Evolutionary conservation across 192 early-diverging fungal genomes (phyloP), one percentile per base, ranked within the genome.

Genomic region (Umbelopsis sp.): DNA sequence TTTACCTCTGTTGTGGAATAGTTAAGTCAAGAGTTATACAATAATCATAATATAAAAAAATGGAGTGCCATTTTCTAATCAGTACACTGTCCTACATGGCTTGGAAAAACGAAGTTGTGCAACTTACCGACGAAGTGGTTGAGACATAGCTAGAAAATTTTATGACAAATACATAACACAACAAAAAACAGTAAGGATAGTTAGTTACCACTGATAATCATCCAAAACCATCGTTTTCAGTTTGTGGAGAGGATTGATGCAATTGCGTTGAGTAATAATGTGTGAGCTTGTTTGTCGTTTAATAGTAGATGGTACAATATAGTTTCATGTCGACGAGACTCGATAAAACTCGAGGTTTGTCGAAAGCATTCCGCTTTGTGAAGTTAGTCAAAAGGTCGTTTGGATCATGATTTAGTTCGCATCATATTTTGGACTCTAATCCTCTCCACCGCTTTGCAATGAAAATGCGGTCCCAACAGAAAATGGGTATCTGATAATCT

Each of bases 51-150:
- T 49, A 51, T 20, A 47, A 56, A 38, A 45, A n/a, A 53, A 45
- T 29, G 6, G 34, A 10, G 56, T 17, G 26, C 25, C 4, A 26
- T 36, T 21, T 21, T 62, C 26, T 36, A 10, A 62, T 36, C 29
- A 29, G 29, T 62, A 17, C 34, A 36, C 56, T 34, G 26, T 38
- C 45, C 69, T 38, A 16, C 66, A 65, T 50, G 47, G 47, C 47
- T 49, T 17, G 20, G n/a, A 49, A 49, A 49, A 49, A 16, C 47
- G 20, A 49, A 21, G 47, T 49, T 49, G 47, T 21, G n/a, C 47
- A 36, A 68, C 78, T 70, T 76, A 84, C 78, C 80, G 68, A 81
- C 80, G 77, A 84, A 84, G 52, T 80, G 83, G 70, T 81, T 79
- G 24, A 81, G 45, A 67, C 77, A 84, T 5, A 84, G 56, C 78